Conservation (phyloP, 1,139 yeast genomes). For the Pneumocystis sp. region DNA sequence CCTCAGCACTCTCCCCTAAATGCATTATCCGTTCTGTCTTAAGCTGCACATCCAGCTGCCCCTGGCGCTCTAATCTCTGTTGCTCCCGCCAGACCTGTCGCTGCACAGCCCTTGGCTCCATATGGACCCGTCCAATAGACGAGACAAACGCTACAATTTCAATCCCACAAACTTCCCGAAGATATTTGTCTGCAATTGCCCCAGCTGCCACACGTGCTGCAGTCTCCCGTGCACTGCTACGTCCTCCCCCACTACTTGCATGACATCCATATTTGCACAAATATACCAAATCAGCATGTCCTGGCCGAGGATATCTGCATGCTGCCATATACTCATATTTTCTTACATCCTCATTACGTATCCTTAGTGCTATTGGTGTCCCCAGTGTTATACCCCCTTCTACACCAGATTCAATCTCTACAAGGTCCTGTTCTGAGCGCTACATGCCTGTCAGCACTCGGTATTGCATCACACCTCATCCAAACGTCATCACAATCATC, state of each 20-base stretch:
- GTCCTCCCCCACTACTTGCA: conserved; percentile 93
- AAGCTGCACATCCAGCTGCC: no score
- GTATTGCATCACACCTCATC: no score
- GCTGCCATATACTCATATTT: conserved; percentile 62
- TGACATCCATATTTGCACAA: conserved; percentile 78
- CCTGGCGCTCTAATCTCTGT: no score
- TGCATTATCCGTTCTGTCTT: no score
- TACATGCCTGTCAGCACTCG: neutral
- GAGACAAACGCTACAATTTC: conserved; percentile 95
- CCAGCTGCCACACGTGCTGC: conserved; percentile 97
- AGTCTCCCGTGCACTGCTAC: conserved; percentile 94
- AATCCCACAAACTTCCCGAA: conserved; percentile 58
- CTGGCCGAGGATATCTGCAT: conserved; percentile 89
- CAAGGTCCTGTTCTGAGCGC: conserved; percentile 82
- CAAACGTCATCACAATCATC: no score
- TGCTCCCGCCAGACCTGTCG: neutral
- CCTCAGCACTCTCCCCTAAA: no score
- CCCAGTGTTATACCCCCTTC: conserved; percentile 85
- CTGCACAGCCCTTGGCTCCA: neutral
- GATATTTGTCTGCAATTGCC: conserved; percentile 88
- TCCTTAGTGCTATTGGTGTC: conserved; percentile 89
- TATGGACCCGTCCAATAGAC: conserved; percentile 55
- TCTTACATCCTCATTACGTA: conserved; percentile 73
- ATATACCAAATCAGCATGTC: conserved; percentile 95
- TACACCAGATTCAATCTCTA: conserved; percentile 86